These are phyloP conservation scores for Dryadomyces quercivorus DNA, from an alignment of 2,329 filamentous ascomycete genomes.

Conservation along the genomic window DNA sequence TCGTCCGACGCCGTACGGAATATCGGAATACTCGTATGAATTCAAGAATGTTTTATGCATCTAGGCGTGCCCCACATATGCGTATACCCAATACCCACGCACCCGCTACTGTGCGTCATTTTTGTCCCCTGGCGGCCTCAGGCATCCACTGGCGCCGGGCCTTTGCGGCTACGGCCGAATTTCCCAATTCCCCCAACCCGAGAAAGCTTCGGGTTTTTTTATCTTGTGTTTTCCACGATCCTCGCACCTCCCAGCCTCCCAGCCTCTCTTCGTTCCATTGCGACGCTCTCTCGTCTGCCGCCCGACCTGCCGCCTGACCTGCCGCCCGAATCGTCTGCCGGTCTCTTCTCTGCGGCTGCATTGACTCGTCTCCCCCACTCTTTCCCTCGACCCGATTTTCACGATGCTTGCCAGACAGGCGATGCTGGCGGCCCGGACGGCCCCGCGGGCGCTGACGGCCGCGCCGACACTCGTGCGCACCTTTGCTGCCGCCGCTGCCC, in stretches of 20 bases:
- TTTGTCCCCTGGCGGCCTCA: slow-evolving; percentile 30
- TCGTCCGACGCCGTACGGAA: too few relatives aligned
- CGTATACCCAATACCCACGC: not conserved
- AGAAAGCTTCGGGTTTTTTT: slow-evolving; percentile 6
- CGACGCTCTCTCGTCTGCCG: not conserved
- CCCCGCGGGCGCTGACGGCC: slow-evolving; percentile 42
- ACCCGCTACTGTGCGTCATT: not conserved
- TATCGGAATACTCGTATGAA: not conserved
- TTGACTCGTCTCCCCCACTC: slow-evolving; percentile 8
- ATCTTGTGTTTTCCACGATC: not conserved
- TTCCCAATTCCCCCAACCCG: slow-evolving; percentile 21
- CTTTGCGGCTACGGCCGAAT: slow-evolving; percentile 24
- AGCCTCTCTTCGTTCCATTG: not conserved
- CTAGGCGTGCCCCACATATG: not conserved
- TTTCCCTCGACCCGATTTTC: slow-evolving; percentile 15
- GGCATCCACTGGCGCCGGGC: slow-evolving; percentile 22
- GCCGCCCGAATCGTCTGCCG: too few relatives aligned
- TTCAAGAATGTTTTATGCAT: not conserved
- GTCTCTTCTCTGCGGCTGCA: too few relatives aligned
- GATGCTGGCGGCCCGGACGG: slow-evolving; percentile 37
- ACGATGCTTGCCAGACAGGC: slow-evolving; percentile 50
- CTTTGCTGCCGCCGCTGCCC: slow-evolving; percentile 61
- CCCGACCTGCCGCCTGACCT: not conserved
- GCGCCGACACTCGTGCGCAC: slow-evolving; percentile 70
- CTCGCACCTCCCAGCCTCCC: not conserved